phyloP scores from a whole-genome alignment of 352 stramenopile genomes.

The Phytophthora colocasiae region DNA sequence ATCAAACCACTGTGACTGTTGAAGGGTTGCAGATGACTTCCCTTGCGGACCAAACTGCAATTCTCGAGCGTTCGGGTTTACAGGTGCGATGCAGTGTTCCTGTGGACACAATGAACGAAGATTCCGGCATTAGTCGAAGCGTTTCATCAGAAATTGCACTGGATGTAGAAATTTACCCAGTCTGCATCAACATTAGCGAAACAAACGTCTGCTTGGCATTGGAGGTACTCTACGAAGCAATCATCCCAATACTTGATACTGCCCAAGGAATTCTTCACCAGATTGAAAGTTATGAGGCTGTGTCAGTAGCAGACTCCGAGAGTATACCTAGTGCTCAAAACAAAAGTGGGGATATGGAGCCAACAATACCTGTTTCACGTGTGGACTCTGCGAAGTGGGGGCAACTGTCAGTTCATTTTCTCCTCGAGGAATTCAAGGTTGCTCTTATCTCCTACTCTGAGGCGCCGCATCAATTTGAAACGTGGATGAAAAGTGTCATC shows the following conservation, averaged over 20 bases:
- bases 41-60: slow-evolving; percentile 36
- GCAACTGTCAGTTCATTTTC: slow-evolving; percentile 34
- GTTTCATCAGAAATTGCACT: slow-evolving; percentile 20
- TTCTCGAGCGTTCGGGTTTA: slow-evolving; percentile 50
- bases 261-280: slow-evolving; percentile 32
- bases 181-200: slow-evolving; percentile 58
- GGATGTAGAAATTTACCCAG: slow-evolving; percentile 40
- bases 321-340: slow-evolving; percentile 10
- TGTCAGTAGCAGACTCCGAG: slow-evolving; percentile 20
- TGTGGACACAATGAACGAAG: slow-evolving; percentile 2
- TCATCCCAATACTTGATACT: slow-evolving; percentile 42
- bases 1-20: slow-evolving; percentile 26
- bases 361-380: slow-evolving; percentile 1
- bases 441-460: slow-evolving; percentile 55
- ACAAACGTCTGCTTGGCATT: slow-evolving; percentile 44
- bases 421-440: slow-evolving; percentile 61
- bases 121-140: not conserved
- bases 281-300: slow-evolving; percentile 22
- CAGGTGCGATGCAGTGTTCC: slow-evolving; percentile 35
- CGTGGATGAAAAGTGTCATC: slow-evolving; percentile 58
- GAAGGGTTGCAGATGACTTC: slow-evolving; percentile 43
- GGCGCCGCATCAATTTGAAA: slow-evolving; percentile 53
- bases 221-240: slow-evolving; percentile 44
- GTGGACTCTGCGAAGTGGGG: slow-evolving; percentile 11
- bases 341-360: slow-evolving; percentile 6